These are phyloP conservation scores for Podila horticola DNA, from an alignment of 192 early-diverging fungal genomes.

Conservation along the genomic window DNA sequence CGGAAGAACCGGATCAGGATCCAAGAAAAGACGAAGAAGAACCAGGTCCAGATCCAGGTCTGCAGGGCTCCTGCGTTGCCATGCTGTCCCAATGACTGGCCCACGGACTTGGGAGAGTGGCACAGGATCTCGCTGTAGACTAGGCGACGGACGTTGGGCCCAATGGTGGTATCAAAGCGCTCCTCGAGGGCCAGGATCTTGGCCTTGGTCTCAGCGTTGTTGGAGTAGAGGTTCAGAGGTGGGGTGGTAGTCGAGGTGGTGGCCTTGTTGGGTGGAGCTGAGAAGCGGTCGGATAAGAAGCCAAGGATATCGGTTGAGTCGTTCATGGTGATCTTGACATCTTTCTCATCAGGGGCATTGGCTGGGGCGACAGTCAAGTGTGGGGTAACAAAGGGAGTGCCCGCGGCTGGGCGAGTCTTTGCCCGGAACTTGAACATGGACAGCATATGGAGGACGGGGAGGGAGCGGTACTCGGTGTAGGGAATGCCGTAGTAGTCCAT, in stretches of 20 bases:
- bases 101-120: constrained; percentile 15
- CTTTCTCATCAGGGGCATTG: background rate
- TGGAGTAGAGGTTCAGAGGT: constrained; percentile 23
- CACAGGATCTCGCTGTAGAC: constrained; percentile 29
- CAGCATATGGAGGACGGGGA: constrained; percentile 33
- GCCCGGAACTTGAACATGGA: constrained; percentile 37
- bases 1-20: constrained; percentile 11
- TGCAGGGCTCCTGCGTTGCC: constrained; percentile 35
- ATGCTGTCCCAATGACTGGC: constrained; percentile 28
- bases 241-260: background rate
- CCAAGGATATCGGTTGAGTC: constrained; percentile 29
- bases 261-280: constrained; percentile 12
- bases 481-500: constrained; percentile 47
- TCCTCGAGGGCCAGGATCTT: constrained; percentile 45
- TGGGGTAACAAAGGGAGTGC: constrained; percentile 21
- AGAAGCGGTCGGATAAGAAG: constrained; percentile 36
- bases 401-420: background rate
- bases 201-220: constrained; percentile 25
- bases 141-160: constrained; percentile 19
- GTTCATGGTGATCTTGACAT: constrained; percentile 8
- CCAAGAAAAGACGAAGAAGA: constrained; percentile 15
- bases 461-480: constrained; percentile 39
- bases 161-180: constrained; percentile 35
- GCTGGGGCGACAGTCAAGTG: background rate
- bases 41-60: constrained; percentile 23